Conservation (phyloP, 345 rosid genomes). For the Brassica incana region DNA sequence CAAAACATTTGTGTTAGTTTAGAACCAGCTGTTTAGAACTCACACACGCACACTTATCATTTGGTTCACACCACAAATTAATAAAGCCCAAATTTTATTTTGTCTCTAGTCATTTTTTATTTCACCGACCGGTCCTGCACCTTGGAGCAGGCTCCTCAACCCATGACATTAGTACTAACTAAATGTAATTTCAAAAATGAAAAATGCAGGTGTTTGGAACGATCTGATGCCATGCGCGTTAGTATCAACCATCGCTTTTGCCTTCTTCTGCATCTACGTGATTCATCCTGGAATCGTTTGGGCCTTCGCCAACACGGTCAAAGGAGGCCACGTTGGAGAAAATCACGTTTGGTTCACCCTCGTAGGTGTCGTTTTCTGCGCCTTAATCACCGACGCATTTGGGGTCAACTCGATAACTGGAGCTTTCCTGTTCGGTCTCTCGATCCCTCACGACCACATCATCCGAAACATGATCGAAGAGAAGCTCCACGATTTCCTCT, state of each 20-base stretch:
- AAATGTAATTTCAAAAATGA: neutral
- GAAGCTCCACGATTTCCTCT: slow-evolving; percentile 48
- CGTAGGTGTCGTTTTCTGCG: slow-evolving; percentile 46
- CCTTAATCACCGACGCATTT: slow-evolving; percentile 49
- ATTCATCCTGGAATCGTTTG: slow-evolving; percentile 49
- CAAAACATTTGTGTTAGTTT: neutral
- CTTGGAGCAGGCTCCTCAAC: neutral
- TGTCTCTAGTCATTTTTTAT: neutral
- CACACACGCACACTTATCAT: neutral
- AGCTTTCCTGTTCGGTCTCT: slow-evolving; percentile 64
- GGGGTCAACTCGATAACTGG: slow-evolving; percentile 61
- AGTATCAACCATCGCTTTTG: slow-evolving; percentile 34
- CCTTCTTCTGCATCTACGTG: slow-evolving; percentile 36
- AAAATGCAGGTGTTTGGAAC: slow-evolving; percentile 10
- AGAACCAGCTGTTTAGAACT: neutral
- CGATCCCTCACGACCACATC: slow-evolving; percentile 50
- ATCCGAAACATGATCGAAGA: slow-evolving; percentile 38
- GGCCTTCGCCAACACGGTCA: slow-evolving; percentile 31
- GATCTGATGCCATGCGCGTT: neutral
- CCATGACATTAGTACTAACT: neutral
- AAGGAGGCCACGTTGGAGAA: slow-evolving; percentile 40
- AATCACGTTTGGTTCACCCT: slow-evolving; percentile 47
- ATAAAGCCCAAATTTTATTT: neutral
- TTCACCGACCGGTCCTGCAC: neutral
- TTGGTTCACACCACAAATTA: neutral